phyloP scores from a whole-genome alignment of 176 grass and related monocot genomes.

The Zoysia japonica region DNA sequence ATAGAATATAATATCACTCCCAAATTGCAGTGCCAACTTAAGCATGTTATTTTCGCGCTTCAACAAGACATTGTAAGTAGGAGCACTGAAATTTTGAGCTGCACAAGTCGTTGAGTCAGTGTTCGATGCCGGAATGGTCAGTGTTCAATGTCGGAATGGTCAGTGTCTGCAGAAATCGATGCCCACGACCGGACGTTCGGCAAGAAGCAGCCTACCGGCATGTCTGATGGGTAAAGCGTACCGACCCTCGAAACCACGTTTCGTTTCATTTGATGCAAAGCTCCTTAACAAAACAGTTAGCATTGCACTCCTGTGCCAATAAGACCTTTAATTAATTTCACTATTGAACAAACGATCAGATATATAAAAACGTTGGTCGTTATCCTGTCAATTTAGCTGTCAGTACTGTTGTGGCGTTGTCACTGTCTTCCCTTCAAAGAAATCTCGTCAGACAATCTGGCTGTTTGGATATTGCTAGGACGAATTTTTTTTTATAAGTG shows the following conservation, averaged over 20 bases:
- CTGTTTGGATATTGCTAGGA: slow-evolving; percentile 6
- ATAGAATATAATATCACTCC: no score
- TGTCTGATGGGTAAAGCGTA: slow-evolving; percentile 36
- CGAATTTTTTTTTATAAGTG: background rate
- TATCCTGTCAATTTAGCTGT: slow-evolving; percentile 15
- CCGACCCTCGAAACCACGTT: background rate
- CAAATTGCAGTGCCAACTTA: background rate
- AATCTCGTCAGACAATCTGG: background rate
- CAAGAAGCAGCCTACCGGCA: background rate
- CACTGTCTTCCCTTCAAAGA: slow-evolving; percentile 23
- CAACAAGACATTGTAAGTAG: background rate
- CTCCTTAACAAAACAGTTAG: no score
- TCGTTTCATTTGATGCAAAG: background rate
- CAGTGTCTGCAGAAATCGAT: slow-evolving; percentile 18
- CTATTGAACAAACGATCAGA: background rate
- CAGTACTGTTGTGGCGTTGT: background rate
- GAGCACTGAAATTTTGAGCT: slow-evolving; percentile 1
- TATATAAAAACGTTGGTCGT: slow-evolving; percentile 2
- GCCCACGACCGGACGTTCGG: background rate
- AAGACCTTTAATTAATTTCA: background rate
- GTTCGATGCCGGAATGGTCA: background rate
- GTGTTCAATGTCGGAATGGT: background rate
- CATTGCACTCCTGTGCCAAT: no score
- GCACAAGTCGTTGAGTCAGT: background rate
- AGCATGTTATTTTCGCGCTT: background rate